Evolutionary conservation across 2,329 filamentous ascomycete genomes (phyloP).

Genomic region (Ceratocystis papillata): DNA sequence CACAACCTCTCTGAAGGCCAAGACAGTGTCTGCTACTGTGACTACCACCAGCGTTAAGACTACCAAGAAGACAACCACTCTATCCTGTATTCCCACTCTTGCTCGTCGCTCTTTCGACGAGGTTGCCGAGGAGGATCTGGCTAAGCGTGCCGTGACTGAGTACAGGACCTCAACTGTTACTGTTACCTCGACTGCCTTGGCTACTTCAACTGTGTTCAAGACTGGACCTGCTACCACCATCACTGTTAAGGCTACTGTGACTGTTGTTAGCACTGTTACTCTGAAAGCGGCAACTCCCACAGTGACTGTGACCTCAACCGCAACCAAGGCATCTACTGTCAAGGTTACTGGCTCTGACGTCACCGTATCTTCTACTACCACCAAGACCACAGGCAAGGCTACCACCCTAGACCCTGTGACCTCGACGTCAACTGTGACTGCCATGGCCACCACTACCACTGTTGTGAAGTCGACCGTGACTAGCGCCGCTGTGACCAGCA

Average conservation of each 20-base stretch:
- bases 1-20: slow-evolving; percentile 13
- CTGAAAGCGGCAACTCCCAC: slow-evolving; percentile 9
- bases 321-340: not conserved
- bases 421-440: slow-evolving; percentile 3
- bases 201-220: slow-evolving; percentile 3
- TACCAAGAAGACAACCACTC: slow-evolving; percentile 14
- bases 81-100: slow-evolving; percentile 7
- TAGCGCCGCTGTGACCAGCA: slow-evolving; percentile 12
- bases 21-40: not conserved
- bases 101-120: slow-evolving; percentile 10
- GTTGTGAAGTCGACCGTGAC: slow-evolving; percentile 6
- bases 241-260: not conserved
- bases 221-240: not conserved
- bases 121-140: slow-evolving; percentile 5
- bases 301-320: not conserved
- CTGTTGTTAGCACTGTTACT: not conserved
- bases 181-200: slow-evolving; percentile 2
- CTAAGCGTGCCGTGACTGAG: slow-evolving; percentile 2
- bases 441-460: not conserved
- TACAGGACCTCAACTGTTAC: slow-evolving; percentile 12
- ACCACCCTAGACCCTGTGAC: slow-evolving; percentile 6
- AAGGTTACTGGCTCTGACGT: slow-evolving; percentile 4
- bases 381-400: slow-evolving; percentile 12
- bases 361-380: slow-evolving; percentile 8
- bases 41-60: slow-evolving; percentile 9